Evolutionary conservation across 176 grass and related monocot genomes (phyloP), one percentile per base, ranked within the genome.

Genomic region (Secale cereale): DNA sequence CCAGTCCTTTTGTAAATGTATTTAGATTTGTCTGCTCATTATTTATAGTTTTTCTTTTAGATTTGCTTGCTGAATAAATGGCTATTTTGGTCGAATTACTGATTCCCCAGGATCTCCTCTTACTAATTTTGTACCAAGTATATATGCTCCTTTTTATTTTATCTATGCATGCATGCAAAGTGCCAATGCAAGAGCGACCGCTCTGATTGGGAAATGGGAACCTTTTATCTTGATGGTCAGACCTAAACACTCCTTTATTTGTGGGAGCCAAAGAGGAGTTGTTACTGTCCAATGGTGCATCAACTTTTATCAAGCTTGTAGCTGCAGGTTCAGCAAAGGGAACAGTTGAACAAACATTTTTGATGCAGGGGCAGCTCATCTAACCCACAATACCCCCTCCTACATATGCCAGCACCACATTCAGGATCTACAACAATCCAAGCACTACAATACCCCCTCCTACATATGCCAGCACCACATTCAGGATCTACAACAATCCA

Each of bases 271-370:
- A 83, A 70, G 80, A 84, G 80, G 78, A 92, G 76, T 80, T 90
- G 74, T 72, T 89, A 71, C 52, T 87, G 68, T 70, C 50, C 70
- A 76, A 73, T 87, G 74, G 22, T 84, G 59, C 45, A 57, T 57
- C 54, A 57, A 57, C 71, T 39, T 39, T 39, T 30, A 30, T 81
- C 31, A 68, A 75, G 83, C 74, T 88, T 92, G 84, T 80, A 89
- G 83, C 15, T 68, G 63, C 78, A 68, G 78, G 57, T 26, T 12
- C 48, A 75, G 75, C 62, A 73, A 67, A 74, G 74, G 83, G 91
- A 89, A 88, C 87, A 65, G 97, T 91, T 99, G 88, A 99, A 84
- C 92, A 57, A 97, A 69, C 97, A 96, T 67, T 84, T 84, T 78
- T 84, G 88, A 88, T 66, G 37, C 52, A 82, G 97, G 92, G 87